A percentile compares a stretch with the other conserved stretches of the same genome.
These are phyloP conservation scores for Paramecium octaurelia DNA, from an alignment of 73 alveolate genomes.

Conservation along the genomic window DNA sequence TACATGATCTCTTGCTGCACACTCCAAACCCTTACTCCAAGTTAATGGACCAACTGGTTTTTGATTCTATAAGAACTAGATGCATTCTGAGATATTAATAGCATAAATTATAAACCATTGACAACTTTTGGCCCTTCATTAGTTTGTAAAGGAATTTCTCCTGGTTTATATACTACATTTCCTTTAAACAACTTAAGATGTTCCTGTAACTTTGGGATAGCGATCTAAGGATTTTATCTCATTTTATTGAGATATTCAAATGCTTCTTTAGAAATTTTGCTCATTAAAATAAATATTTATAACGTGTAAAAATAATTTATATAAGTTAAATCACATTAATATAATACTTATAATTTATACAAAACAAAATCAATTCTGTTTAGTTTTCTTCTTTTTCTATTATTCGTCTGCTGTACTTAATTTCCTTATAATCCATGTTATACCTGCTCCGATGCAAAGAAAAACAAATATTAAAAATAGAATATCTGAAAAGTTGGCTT, in stretches of 20 bases:
- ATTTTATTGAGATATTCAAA: constrained; percentile 22
- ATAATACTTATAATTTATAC: background rate
- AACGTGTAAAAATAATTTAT: background rate
- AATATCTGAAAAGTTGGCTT: background rate
- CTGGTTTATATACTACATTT: constrained; percentile 35
- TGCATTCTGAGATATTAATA: constrained; percentile 52
- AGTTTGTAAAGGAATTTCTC: constrained; percentile 55
- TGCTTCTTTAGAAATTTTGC: constrained; percentile 22
- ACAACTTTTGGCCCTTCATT: constrained; percentile 60
- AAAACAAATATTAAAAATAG: background rate
- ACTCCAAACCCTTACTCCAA: constrained; percentile 67
- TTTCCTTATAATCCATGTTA: background rate
- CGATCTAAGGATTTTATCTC: background rate
- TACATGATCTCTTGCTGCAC: constrained; percentile 79
- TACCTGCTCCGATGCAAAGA: background rate
- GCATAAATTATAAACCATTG: background rate
- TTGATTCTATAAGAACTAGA: constrained; percentile 69
- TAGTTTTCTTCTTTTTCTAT: background rate
- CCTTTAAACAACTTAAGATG: background rate
- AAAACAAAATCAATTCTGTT: background rate
- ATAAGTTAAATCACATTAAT: background rate
- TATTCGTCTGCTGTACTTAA: background rate
- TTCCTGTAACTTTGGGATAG: background rate
- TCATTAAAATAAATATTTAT: background rate
- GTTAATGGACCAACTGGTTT: constrained; percentile 62